Conservation (phyloP, 306 rosid species). For the Alnus glutinosa region DNA sequence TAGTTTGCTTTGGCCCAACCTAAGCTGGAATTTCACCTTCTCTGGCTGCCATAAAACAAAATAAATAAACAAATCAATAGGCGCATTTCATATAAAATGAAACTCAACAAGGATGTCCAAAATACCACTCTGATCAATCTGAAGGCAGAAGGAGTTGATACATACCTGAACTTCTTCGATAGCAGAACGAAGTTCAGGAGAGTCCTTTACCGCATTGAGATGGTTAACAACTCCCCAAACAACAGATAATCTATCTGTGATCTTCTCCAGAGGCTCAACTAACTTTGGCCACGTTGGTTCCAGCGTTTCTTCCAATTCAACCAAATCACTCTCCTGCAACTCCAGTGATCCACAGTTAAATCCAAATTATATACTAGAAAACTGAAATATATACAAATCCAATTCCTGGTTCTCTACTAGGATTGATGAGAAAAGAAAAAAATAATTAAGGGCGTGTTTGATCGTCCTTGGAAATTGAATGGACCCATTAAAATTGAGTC, state of each 20-base stretch:
- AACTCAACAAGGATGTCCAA: neutral
- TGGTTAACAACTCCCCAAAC: neutral
- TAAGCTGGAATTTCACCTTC: constrained; percentile 9
- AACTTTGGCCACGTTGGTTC: neutral
- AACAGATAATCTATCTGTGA: neutral
- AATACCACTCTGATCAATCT: neutral
- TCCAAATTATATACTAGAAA: too few species aligned
- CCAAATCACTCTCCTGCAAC: neutral
- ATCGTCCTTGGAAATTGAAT: neutral
- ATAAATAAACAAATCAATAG: neutral
- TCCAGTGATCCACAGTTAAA: too few species aligned
- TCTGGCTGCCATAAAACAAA: neutral
- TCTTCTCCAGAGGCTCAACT: constrained; percentile 1
- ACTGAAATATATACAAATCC: too few species aligned
- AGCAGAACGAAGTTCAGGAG: constrained; percentile 2
- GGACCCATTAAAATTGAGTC: neutral
- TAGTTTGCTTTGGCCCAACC: neutral
- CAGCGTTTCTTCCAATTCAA: neutral
- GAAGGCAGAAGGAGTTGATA: neutral
- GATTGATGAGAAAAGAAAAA: too few species aligned
- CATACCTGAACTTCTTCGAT: constrained; percentile 1
- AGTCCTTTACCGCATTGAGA: neutral
- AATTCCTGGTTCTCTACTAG: too few species aligned
- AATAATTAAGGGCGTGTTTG: too few species aligned
- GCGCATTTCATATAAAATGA: neutral